These are phyloP conservation scores for Ophiobolus disseminans DNA, from an alignment of 2,329 filamentous ascomycete genomes.

Conservation along the genomic window DNA sequence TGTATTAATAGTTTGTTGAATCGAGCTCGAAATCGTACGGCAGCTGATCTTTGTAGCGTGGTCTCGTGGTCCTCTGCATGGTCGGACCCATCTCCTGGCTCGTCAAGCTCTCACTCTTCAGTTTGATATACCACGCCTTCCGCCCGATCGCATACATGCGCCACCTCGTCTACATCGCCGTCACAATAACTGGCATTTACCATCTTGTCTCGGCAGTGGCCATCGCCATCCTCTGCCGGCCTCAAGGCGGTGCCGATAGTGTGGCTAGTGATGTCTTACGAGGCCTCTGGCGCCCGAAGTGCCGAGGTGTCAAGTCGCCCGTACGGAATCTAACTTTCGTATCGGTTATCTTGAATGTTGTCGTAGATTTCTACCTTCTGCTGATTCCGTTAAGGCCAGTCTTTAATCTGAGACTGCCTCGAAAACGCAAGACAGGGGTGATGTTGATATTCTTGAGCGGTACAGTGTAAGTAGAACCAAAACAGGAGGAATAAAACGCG, in stretches of 20 bases:
- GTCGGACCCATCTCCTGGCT: not conserved
- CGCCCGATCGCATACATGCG: not conserved
- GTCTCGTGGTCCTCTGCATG: not conserved
- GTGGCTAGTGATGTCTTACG: not conserved
- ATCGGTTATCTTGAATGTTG: not conserved
- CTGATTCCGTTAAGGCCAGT: not conserved
- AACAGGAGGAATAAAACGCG: not conserved
- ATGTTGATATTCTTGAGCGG: not conserved
- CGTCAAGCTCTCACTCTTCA: not conserved
- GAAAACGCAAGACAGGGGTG: not conserved
- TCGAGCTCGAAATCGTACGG: too few species aligned
- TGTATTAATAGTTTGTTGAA: too few species aligned
- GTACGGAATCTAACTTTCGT: not conserved
- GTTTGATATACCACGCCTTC: not conserved
- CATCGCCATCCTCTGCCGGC: not conserved
- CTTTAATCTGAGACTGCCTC: not conserved
- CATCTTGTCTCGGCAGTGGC: not conserved
- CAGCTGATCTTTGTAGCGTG: not conserved
- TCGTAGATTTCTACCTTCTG: not conserved
- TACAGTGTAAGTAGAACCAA: not conserved
- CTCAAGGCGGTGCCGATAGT: not conserved
- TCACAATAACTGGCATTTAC: not conserved
- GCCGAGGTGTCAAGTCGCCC: not conserved
- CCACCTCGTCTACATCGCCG: not conserved
- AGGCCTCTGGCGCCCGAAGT: too few species aligned